Evolutionary conservation across 441 rosid genomes (phyloP), one percentile per base, ranked within the genome.

Genomic region (Gossypium trilobum): DNA sequence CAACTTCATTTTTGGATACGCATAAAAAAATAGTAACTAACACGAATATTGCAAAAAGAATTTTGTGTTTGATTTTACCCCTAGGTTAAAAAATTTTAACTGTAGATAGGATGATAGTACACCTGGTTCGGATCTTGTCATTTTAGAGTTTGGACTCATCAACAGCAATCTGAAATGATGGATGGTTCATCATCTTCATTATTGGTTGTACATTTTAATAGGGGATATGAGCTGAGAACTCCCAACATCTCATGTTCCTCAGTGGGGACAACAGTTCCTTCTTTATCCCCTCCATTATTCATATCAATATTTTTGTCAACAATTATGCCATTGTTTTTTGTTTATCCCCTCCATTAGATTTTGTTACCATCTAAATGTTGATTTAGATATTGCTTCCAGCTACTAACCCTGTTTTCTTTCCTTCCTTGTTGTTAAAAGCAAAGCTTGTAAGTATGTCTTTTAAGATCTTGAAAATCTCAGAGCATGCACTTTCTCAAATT

Each of bases 61-160:
- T 4, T 46, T 46, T 48, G 17, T 48, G n/a, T 48, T 46, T 48
- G 52, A 11, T 52, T 52, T 52, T 55, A 11, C 55, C 55, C 61
- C 10, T 36, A 36, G 42, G 1, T 27, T 20, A 22, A 2, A 33
- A 44, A 3, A 13, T 20, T 70, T 11, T 36, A n/a, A 52, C 20
- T 29, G 69, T 31, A 14, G 55, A 50, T 14, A 23, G 9, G 9
- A 23, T 57, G 55, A 16, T 17, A 39, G 22, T 46, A 66, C 67
- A 48, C 52, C 17, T 68, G 67, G 68, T 54, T 54, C 2, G 58
- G 60, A 67, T 69, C 55, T 46, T 70, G 62, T 57, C 72, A 29
- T 57, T 62, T 62, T 62, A 70, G 59, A 25, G 71, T 73, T 68
- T 62, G 71, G 61, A 42, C 22, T 22, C 56, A n/a, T 73, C 31